phyloP scores from a whole-genome alignment of 345 rosid genomes.

The Garcia nutans region DNA sequence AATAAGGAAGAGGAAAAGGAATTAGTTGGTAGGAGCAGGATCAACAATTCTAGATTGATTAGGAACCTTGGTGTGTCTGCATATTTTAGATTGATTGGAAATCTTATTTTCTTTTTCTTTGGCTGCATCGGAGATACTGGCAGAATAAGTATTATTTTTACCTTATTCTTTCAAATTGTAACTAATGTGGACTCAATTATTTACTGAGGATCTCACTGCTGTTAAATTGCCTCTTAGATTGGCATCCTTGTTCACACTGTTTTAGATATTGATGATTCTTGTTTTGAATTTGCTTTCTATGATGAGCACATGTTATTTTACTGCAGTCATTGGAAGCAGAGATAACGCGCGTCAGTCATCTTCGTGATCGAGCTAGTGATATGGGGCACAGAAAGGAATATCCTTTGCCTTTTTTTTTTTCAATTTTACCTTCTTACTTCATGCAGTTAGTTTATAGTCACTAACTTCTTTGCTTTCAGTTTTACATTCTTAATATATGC shows the following conservation, averaged over 20 bases:
- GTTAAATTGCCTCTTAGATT: not conserved
- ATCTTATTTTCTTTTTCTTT: no score
- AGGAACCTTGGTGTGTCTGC: no score
- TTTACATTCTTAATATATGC: not conserved
- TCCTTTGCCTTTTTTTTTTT: conserved; percentile 51
- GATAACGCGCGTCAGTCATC: conserved; percentile 80
- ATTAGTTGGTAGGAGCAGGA: no score
- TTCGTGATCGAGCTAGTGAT: conserved; percentile 99
- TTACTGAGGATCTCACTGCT: not conserved
- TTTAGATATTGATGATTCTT: not conserved
- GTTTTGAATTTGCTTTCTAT: conserved; percentile 2
- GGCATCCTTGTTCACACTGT: not conserved
- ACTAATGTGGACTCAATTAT: not conserved
- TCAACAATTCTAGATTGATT: no score
- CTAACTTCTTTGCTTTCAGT: not conserved
- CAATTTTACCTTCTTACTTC: not conserved
- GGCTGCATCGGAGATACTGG: no score
- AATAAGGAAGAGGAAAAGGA: no score
- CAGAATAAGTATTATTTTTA: not conserved
- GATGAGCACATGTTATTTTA: conserved; percentile 1
- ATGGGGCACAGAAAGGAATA: conserved; percentile 92
- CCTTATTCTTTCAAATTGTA: not conserved
- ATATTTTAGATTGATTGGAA: no score
- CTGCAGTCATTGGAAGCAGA: conserved; percentile 90
- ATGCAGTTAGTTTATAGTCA: not conserved